Conservation (phyloP, 225 moss, liverwort and hornwort species). For the Sphagnum tenellum region DNA sequence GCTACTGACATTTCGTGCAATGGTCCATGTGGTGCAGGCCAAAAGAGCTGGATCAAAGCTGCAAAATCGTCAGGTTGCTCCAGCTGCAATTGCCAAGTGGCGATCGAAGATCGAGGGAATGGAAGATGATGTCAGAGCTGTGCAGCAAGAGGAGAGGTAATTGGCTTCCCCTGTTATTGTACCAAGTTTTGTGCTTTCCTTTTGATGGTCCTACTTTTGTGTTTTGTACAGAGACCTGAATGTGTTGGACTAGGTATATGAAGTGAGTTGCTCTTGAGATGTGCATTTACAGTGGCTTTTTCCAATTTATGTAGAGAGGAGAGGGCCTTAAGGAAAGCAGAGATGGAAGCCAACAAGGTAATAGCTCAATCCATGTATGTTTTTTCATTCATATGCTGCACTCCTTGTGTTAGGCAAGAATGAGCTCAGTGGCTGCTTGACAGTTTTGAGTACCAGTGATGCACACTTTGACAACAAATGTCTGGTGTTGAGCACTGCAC, state of each 20-base stretch:
- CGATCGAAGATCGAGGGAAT: conserved; percentile 82
- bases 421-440: no score
- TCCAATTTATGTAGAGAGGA: conserved; percentile 52
- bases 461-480: no score
- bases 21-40: conserved; percentile 24
- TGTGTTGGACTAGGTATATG: not conserved
- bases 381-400: no score
- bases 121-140: conserved; percentile 80
- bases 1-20: not conserved
- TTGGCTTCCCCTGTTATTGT: no score
- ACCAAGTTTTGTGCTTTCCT: no score
- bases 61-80: conserved; percentile 56
- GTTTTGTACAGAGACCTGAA: not conserved
- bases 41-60: conserved; percentile 86
- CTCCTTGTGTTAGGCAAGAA: no score
- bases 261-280: no score
- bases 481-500: no score
- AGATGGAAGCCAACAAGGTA: conserved; percentile 97
- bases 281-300: no score
- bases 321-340: conserved; percentile 83
- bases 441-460: no score
- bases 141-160: conserved; percentile 71
- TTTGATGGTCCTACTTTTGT: not conserved
- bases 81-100: conserved; percentile 54
- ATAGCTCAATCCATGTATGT: no score